Evolutionary conservation across 176 grass and related monocot species (phyloP).

Genomic region (bread wheat (Triticum aestivum)): IWGSC_CS_RefSeq_v2.1 NC_057802.1:468067246-468067745

Average conservation of each 20-base stretch:
- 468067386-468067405: not conserved
- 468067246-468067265: not conserved
- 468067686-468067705: not conserved
- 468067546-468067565: constrained; percentile 79
- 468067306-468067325: not conserved
- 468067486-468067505: constrained; percentile 23
- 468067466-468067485: not conserved
- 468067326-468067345: not conserved
- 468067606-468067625: constrained; percentile 83
- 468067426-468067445: not conserved
- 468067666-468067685: constrained; percentile 73
- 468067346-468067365: not conserved
- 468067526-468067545: constrained; percentile 88
- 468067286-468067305: not conserved
- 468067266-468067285: not conserved
- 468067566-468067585: constrained; percentile 82
- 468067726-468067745: not conserved
- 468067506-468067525: constrained; percentile 93
- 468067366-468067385: not conserved
- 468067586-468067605: constrained; percentile 69
- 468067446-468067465: not conserved
- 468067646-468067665: constrained; percentile 82
- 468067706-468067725: constrained; percentile 17
- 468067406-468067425: not conserved
- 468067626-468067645: constrained; percentile 90